phyloP scores from a whole-genome alignment of 345 rosid species.

The Raphanus sativus region DNA sequence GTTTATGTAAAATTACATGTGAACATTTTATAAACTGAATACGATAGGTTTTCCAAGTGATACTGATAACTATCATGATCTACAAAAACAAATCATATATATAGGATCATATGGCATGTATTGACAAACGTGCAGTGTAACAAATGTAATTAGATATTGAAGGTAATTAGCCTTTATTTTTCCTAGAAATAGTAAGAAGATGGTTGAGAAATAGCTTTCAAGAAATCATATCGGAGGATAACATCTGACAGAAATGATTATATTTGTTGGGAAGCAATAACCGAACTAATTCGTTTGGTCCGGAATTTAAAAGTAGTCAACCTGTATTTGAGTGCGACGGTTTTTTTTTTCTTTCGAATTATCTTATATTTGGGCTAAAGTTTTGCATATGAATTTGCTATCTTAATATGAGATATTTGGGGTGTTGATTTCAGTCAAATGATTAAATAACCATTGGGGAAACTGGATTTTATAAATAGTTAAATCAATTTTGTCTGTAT shows the following conservation, averaged over 20 bases:
- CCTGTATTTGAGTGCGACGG: constrained; percentile 26
- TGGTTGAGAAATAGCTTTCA: constrained; percentile 34
- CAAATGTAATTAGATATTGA: neutral
- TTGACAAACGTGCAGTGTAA: neutral
- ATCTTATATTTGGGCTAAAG: neutral
- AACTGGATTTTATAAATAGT: neutral
- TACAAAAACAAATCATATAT: neutral
- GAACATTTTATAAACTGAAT: neutral
- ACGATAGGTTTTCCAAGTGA: neutral
- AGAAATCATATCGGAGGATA: constrained; percentile 28
- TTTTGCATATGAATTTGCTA: neutral
- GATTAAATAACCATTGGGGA: neutral
- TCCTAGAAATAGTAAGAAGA: neutral
- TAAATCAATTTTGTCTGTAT: neutral
- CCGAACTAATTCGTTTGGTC: constrained; percentile 15
- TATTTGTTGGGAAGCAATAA: constrained; percentile 35
- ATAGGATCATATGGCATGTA: neutral
- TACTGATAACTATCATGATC: neutral
- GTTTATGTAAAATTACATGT: neutral
- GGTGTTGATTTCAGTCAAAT: neutral
- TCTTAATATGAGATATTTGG: neutral
- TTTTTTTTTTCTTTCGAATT: neutral
- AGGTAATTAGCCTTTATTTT: neutral
- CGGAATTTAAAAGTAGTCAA: neutral
- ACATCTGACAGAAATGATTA: constrained; percentile 29